Base-by-base conservation (phyloP, 352 stramenopile genomes). In the Phytopythium oedochilum region DNA sequence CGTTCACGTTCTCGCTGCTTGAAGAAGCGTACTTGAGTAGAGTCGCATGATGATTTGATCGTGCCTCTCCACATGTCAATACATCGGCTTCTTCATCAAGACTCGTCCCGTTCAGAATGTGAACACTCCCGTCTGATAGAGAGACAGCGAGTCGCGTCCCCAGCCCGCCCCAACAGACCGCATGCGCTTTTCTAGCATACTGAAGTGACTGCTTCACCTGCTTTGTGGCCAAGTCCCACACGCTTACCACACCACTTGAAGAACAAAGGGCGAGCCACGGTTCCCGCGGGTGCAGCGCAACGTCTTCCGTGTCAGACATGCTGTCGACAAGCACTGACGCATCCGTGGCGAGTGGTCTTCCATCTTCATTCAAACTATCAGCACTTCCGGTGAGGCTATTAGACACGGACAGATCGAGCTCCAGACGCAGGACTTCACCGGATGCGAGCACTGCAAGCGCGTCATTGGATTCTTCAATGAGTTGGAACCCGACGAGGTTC, bases 21-120 rank as follows among this genome's bases (percentile, higher is more conserved):
- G 49, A 3, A 7, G 73, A 65, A 1, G 65, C 79, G 31, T 89
- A 94, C 52, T 71, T 75, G 1, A 91, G 46, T 9, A 55, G 53
- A 6, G 61, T 76, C 38, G 35, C 20, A n/a, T 55, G 36, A 35
- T 34, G 49, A 45, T 3, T 23, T 12, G 49, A 7, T 22, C 28
- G 3, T 4, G 39, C 20, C 10, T 22, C 32, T 20, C 59, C 66
- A 10, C 66, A 71, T 9, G 39, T 32, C 26, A 82, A 76, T 1
- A 63, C 54, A 5, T 60, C 31, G 18, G 66, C 23, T 1, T 52
- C 31, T 11, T 49, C n/a, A 10, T 53, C 38, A 3, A 81, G 43
- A 9, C 64, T 73, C 1, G 47, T 39, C 0, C 61, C 63, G n/a
- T 82, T 45, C 15, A 90, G 50, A 9, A 88, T 66, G 18, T 28